A percentile compares a stretch with the other conserved stretches of the same genome.
Evolutionary conservation across 768 basidiomycete genomes (phyloP).

Genomic region (Phanerochaete carnosa): DNA sequence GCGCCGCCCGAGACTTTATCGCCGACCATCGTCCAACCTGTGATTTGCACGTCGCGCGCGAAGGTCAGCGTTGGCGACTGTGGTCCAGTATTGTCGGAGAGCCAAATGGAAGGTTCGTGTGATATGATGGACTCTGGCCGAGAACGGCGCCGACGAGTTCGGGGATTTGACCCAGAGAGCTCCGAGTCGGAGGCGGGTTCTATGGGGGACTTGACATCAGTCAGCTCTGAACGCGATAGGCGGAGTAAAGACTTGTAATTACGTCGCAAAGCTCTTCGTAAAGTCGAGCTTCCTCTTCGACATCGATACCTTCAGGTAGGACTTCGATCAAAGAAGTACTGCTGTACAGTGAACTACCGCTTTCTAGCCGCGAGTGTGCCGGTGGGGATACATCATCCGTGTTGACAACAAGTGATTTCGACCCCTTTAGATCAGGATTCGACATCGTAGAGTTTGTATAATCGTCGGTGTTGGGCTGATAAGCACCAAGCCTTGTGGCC

Average conservation of each 20-base stretch:
- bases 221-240: too few species aligned
- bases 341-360: slow-evolving; percentile 41
- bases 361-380: not conserved
- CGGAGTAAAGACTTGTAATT: slow-evolving; percentile 12
- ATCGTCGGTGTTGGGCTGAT: slow-evolving; percentile 10
- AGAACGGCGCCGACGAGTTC: not conserved
- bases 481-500: not conserved
- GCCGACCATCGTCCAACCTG: slow-evolving; percentile 72
- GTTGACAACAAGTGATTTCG: not conserved
- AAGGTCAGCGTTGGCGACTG: slow-evolving; percentile 40
- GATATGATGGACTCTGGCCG: slow-evolving; percentile 13
- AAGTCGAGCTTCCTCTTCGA: slow-evolving; percentile 64
- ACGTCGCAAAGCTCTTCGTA: slow-evolving; percentile 64
- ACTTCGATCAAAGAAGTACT: slow-evolving; percentile 49
- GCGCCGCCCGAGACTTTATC: slow-evolving; percentile 54
- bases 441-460: not conserved
- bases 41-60: slow-evolving; percentile 61
- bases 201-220: slow-evolving; percentile 1
- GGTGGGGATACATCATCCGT: not conserved
- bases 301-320: slow-evolving; percentile 54
- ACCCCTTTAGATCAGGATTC: not conserved
- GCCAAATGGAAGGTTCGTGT: slow-evolving; percentile 52
- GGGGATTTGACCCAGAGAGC: not conserved
- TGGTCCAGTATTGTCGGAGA: slow-evolving; percentile 52
- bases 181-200: slow-evolving; percentile 6